Base-by-base conservation (phyloP, 805 yeast genomes). In the Candida piceae region DNA sequence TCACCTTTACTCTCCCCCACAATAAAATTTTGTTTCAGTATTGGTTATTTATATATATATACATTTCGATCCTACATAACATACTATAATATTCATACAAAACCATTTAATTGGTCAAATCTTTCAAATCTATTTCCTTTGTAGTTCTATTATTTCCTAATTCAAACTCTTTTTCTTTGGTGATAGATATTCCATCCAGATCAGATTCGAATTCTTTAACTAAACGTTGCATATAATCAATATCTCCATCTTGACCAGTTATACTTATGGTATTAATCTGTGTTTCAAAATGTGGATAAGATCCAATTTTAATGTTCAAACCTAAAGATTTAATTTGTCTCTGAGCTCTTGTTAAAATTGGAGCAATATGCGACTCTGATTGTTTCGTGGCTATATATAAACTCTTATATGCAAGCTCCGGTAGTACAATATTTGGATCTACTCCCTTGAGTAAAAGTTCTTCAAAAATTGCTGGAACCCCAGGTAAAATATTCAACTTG, bases 241-340 rank as follows among this genome's bases (percentile, higher is more conserved):
- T 44, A 13, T 67, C 60, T 9, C 60, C 58, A 16, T 49, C 54
- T 15, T 74, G 72, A 1, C 94, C 95, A 26, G 84, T 67, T 13
- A 87, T 70, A 48, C 94, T 82, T 15, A 87, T 76, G 0, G 95
- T 85, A 47, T 75, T 81, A 36, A 76, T 62, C 1, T 73, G 69
- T 59, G 76, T 70, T 12, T 70, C 69, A 61, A 74, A 70, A 57
- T 87, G 96, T 1, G 96, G 96, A 54, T 87, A 87, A 23, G 89
- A 80, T 3, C 96, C 96, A 32, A 87, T 69, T 52, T 86, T 87
- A 34, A 86, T 68, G 7, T 33, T 38, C n/a, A 40, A 20, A n/a
- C 58, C 61, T 5, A 50, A 44, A 4, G 48, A 40, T 5, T 51
- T 49, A 16, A 66, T 65, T 30, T 58, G 57, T 2, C 52, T 51